phyloP scores from a whole-genome alignment of 2,329 filamentous ascomycete genomes.

The Ascochyta viciae-villosae region DNA sequence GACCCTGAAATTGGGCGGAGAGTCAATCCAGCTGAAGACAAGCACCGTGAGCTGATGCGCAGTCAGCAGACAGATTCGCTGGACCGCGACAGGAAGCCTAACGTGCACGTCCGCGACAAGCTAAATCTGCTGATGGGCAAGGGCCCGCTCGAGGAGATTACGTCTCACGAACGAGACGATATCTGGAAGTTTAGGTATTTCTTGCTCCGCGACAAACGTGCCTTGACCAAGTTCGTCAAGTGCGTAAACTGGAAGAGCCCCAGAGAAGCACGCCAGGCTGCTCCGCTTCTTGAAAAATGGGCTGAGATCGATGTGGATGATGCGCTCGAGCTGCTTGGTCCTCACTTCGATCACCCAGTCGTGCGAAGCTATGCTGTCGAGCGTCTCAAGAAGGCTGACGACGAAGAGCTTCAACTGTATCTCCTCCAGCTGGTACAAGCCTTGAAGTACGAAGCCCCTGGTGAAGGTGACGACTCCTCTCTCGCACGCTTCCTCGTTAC shows the following conservation, averaged over 20 bases:
- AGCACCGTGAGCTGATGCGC: constrained; percentile 89
- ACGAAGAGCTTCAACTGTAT: constrained; percentile 89
- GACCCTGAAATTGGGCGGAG: constrained; percentile 89
- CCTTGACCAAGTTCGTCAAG: constrained; percentile 96
- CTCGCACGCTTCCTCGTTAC: constrained; percentile 88
- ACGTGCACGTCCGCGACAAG: constrained; percentile 93
- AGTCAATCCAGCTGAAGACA: constrained; percentile 94
- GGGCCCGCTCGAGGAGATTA: constrained; percentile 87
- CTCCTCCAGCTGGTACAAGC: constrained; percentile 94
- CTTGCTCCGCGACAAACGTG: constrained; percentile 82
- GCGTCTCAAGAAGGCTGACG: constrained; percentile 86
- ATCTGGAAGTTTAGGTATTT: constrained; percentile 98
- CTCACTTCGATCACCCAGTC: constrained; percentile 85
- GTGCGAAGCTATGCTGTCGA: constrained; percentile 95
- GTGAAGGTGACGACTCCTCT: constrained; percentile 78
- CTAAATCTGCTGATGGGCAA: constrained; percentile 91
- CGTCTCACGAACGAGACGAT: constrained; percentile 90
- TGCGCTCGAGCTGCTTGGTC: constrained; percentile 89
- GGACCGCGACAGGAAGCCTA: constrained; percentile 94
- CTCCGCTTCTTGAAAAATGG: constrained; percentile 90
- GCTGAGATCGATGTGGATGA: constrained; percentile 97
- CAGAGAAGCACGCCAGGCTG: constrained; percentile 85
- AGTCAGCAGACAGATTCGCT: constrained; percentile 92
- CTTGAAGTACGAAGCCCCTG: constrained; percentile 70
- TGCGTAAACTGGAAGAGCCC: constrained; percentile 93